Base-by-base conservation (phyloP, 176 grass and related monocot species). In the Luzula sylvatica region DNA sequence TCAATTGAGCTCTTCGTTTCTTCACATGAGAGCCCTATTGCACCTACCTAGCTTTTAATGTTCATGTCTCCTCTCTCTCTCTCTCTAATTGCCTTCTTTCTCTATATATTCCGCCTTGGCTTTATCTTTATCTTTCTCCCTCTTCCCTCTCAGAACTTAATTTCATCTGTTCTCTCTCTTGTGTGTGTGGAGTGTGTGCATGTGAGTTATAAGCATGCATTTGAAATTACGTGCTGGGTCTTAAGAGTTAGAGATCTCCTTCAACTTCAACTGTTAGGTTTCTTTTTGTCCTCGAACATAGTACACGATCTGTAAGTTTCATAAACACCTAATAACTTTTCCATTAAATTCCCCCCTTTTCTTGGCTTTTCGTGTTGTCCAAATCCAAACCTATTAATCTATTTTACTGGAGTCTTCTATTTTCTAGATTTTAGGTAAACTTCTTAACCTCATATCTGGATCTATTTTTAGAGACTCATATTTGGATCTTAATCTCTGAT, bases 11-110 rank as follows among this genome's bases (percentile, higher is more conserved):
- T 45, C 29, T 50, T 27, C 13, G 44, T 64, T 64, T 64, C 60
- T 47, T 48, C 42, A 64, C 60, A 64, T 64, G 43, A 64, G 47
- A 64, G 47, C 42, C 60, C 60, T 64, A 64, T 64, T 64, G 60
- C 60, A 64, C 60, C 60, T 64, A 64, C 60, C 60, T 28, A 48
- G 42, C 60, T 11, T 64, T 64, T 64, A 64, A 47, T 64, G 60
- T 50, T 64, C 20, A 35, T 50, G 60, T 64, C 60, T 50, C 57
- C 56, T 24, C 23, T 14, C 59, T 12, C 23, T 7, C 38, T 38
- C 55, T 59, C 55, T 59, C 59, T 32, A 20, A 20, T 26, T 60
- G 38, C 42, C 56, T 60, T 60, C 40, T 61, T 1, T 28, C 43
- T 61, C 43, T 64, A 30, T 32, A 64, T 49, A 64, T 30, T 35